Base-by-base conservation (phyloP, 1,139 yeast species). In the Taphrina pruni region DNA sequence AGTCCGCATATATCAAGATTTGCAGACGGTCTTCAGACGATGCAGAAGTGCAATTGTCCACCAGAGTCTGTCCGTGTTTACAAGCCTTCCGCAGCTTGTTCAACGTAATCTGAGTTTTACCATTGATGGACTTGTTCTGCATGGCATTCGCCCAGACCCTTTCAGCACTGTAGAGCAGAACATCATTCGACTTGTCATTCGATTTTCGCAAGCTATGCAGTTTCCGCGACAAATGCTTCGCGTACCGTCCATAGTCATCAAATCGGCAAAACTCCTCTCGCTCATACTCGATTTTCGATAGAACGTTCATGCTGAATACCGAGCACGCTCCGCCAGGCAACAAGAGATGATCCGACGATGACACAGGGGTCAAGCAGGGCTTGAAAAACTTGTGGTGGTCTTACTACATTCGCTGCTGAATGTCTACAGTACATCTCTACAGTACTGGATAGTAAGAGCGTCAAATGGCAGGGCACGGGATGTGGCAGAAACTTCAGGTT, bases 231-330 rank as follows among this genome's bases (percentile, higher is more conserved):
- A 64, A 46, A 21, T 64, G 67, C 38, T 64, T 64, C 26, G 60
- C 61, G 26, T 64, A 64, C 11, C 67, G 56, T 14, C 48, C 67
- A 45, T 64, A 55, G 48, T 64, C 67, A 32, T 64, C 67, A 61
- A 64, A 64, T 20, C 67, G 60, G 41, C 67, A 64, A 39, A 43
- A 55, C 26, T 64, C 67, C 17, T 64, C 67, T 20, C 67, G 35
- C 41, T 64, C 67, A 21, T 52, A 64, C 41, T 64, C 67, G 56
- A 64, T 21, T 54, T 58, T 58, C 32, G 62, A 12, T 6, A 58
- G 41, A 7, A 20, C 21, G 6, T n/a, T 45, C 62, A 58, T 58
- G 41, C 11, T 35, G 20, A 6, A 39, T 2, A 26, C 32, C 32
- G 32, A 26, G 32, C 32, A 26, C 32, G 32, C 32, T 4, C 32